phyloP scores from a whole-genome alignment of 2,329 filamentous ascomycete species.

The Trichoderma aggressivum region DNA sequence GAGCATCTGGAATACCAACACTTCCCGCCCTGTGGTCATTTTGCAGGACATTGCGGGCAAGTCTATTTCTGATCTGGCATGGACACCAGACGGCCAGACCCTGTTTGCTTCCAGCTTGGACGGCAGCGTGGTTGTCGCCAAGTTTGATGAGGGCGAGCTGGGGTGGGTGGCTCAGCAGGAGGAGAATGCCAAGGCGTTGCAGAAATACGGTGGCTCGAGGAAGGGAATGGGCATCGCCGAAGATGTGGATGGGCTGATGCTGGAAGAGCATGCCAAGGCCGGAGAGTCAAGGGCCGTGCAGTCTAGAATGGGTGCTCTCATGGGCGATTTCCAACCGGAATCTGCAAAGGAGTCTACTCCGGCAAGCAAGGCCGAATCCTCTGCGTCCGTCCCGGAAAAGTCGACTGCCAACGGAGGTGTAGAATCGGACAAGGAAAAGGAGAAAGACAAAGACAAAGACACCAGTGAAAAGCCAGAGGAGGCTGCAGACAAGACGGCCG shows the following conservation, averaged over 20 bases:
- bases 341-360: slow-evolving; percentile 50
- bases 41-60: slow-evolving; percentile 85
- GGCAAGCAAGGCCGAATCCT: slow-evolving; percentile 24
- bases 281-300: slow-evolving; percentile 87
- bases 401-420: slow-evolving; percentile 38
- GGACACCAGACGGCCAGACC: slow-evolving; percentile 87
- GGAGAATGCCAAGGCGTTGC: slow-evolving; percentile 88
- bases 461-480: slow-evolving; percentile 39
- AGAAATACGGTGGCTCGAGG: slow-evolving; percentile 85
- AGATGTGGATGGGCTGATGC: slow-evolving; percentile 78
- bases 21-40: slow-evolving; percentile 84
- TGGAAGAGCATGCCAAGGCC: slow-evolving; percentile 90
- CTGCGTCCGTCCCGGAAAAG: slow-evolving; percentile 30
- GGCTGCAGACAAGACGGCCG: slow-evolving; percentile 50
- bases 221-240: slow-evolving; percentile 87
- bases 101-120: slow-evolving; percentile 86
- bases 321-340: slow-evolving; percentile 72
- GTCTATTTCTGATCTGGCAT: slow-evolving; percentile 89
- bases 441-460: slow-evolving; percentile 7
- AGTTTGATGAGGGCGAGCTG: slow-evolving; percentile 83
- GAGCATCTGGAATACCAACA: slow-evolving; percentile 97
- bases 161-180: slow-evolving; percentile 82
- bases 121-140: slow-evolving; percentile 76
- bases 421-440: slow-evolving; percentile 33
- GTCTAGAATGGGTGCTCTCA: slow-evolving; percentile 95